Evolutionary conservation across 73 alveolate species (phyloP).

Genomic region (Paramecium sonneborni): DNA sequence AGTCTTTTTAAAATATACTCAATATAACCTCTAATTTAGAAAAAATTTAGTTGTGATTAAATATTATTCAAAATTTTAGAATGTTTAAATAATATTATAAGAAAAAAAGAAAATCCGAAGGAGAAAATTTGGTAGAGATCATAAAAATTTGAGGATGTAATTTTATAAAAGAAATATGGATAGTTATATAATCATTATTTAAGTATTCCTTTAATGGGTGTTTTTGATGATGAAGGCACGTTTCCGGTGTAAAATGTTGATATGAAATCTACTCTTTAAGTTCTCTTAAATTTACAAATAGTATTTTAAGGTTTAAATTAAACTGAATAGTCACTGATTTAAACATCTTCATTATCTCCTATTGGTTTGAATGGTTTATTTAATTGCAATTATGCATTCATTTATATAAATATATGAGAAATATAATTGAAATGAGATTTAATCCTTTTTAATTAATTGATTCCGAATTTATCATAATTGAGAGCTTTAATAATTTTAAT

Average conservation of each 20-base stretch:
- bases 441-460: neutral
- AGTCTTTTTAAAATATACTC: neutral
- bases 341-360: neutral
- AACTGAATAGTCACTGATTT: neutral
- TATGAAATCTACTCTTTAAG: neutral
- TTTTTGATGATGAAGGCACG: neutral
- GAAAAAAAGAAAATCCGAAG: neutral
- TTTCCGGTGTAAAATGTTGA: conserved; percentile 13
- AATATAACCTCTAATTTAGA: neutral
- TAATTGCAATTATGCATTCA: neutral
- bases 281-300: neutral
- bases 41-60: neutral
- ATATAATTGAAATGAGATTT: neutral
- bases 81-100: neutral
- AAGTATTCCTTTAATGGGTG: neutral
- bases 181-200: neutral
- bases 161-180: neutral
- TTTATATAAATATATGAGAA: neutral
- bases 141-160: too few species aligned
- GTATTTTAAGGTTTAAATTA: neutral
- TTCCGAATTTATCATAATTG: neutral
- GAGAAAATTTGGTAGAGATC: too few species aligned
- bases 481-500: too few species aligned
- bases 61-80: neutral
- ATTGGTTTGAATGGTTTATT: neutral